Evolutionary conservation across 2,329 filamentous ascomycete genomes (phyloP).

Genomic region (Fusarium ambrosium): DNA sequence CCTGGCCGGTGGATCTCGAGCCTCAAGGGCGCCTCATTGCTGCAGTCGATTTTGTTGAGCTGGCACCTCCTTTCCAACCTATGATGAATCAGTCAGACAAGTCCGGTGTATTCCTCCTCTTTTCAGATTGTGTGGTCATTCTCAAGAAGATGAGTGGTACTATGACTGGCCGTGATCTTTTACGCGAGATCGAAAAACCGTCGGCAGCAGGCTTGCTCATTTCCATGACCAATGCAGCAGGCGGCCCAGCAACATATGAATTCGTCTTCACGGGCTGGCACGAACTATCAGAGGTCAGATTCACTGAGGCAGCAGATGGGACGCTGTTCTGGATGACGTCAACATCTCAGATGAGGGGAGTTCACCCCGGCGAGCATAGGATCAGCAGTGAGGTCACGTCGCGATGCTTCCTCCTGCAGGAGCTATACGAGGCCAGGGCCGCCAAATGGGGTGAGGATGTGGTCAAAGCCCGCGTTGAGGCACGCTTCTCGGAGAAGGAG

Average conservation of each 20-base stretch:
- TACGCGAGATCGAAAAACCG: slow-evolving; percentile 88
- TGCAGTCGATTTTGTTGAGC: slow-evolving; percentile 83
- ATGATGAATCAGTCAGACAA: slow-evolving; percentile 60
- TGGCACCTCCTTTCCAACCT: slow-evolving; percentile 77
- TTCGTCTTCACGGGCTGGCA: slow-evolving; percentile 83
- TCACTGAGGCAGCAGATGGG: slow-evolving; percentile 78
- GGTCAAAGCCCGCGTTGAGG: slow-evolving; percentile 87
- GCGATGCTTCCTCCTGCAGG: slow-evolving; percentile 79
- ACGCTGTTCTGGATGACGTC: slow-evolving; percentile 77
- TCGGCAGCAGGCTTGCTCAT: slow-evolving; percentile 73
- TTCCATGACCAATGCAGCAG: slow-evolving; percentile 73
- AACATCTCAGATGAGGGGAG: slow-evolving; percentile 70
- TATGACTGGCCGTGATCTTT: slow-evolving; percentile 79
- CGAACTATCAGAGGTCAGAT: slow-evolving; percentile 76
- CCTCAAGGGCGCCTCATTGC: slow-evolving; percentile 84
- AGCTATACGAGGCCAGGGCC: slow-evolving; percentile 83
- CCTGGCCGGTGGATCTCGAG: slow-evolving; percentile 80
- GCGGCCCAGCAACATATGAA: slow-evolving; percentile 74
- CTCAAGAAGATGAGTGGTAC: slow-evolving; percentile 77
- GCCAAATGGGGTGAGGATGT: slow-evolving; percentile 86
- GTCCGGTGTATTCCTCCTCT: slow-evolving; percentile 83
- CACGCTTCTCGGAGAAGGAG: slow-evolving; percentile 85
- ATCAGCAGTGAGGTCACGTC: slow-evolving; percentile 67
- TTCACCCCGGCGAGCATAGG: slow-evolving; percentile 59
- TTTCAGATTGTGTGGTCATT: slow-evolving; percentile 84